Percentiles rank a stretch among this genome's conserved stretches.
These are phyloP conservation scores for Trametes cubensis DNA, from an alignment of 768 basidiomycete species.

Conservation along the genomic window DNA sequence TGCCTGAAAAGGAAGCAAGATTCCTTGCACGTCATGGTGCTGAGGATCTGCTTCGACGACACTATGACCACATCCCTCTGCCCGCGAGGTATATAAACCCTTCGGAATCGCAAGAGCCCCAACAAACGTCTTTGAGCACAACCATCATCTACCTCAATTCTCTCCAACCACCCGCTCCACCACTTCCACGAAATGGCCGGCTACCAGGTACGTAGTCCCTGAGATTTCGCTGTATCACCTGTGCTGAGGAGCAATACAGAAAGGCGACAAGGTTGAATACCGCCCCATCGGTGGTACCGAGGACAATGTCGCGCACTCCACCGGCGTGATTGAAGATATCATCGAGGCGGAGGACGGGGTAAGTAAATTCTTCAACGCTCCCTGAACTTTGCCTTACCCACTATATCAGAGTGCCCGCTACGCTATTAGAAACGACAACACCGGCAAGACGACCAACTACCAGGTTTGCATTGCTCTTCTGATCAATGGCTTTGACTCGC, in stretches of 20 bases:
- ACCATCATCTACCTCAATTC: background rate
- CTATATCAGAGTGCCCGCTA: conserved; percentile 36
- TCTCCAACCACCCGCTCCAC: background rate
- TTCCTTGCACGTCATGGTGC: background rate
- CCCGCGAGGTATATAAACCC: conserved; percentile 2
- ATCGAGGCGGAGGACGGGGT: conserved; percentile 38
- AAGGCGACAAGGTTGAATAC: conserved; percentile 49
- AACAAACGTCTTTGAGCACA: background rate
- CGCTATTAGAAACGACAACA: conserved; percentile 48
- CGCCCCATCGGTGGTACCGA: conserved; percentile 43
- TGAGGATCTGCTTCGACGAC: background rate
- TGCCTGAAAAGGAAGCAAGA: background rate
- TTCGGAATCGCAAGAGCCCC: background rate
- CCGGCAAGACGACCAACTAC: conserved; percentile 43
- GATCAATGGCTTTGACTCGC: background rate
- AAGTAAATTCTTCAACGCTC: conserved; percentile 16
- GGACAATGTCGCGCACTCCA: conserved; percentile 44
- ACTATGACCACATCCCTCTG: conserved; percentile 10
- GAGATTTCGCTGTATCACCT: too few species aligned
- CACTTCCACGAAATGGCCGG: background rate
- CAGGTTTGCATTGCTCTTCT: conserved; percentile 31
- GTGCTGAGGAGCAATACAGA: conserved; percentile 22
- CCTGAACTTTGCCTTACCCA: background rate
- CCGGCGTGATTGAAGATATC: conserved; percentile 40
- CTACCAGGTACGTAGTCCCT: background rate